Evolutionary conservation across 768 basidiomycete species (phyloP).

Genomic region (Tricholoma furcatifolium): DNA sequence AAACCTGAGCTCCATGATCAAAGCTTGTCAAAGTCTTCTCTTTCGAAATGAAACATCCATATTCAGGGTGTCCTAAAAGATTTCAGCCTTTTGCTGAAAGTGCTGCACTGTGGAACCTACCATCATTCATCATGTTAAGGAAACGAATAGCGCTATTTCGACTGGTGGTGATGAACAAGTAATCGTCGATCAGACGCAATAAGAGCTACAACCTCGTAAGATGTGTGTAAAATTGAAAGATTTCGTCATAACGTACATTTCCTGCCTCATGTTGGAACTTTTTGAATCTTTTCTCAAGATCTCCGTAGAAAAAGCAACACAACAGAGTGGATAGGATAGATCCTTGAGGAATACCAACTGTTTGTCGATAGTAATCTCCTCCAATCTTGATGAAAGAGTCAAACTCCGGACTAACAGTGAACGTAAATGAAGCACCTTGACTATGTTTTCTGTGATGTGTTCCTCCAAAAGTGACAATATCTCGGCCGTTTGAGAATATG

Average conservation of each 20-base stretch:
- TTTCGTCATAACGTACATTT: constrained; percentile 51
- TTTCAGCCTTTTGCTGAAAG: neutral
- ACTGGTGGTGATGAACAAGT: constrained; percentile 81
- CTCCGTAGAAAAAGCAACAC: constrained; percentile 93
- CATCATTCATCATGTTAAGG: constrained; percentile 72
- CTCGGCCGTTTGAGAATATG: constrained; percentile 48
- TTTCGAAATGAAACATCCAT: constrained; percentile 86
- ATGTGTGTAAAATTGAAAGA: neutral
- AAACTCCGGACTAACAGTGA: neutral
- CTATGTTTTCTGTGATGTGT: constrained; percentile 90
- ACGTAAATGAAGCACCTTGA: constrained; percentile 57
- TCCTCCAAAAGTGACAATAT: constrained; percentile 78
- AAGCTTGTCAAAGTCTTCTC: constrained; percentile 93
- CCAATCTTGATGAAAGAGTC: constrained; percentile 60
- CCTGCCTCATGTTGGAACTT: constrained; percentile 53
- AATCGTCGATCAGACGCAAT: constrained; percentile 91
- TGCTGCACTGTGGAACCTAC: constrained; percentile 28
- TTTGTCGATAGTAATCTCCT: constrained; percentile 77
- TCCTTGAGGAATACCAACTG: constrained; percentile 96
- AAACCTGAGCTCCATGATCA: constrained; percentile 52
- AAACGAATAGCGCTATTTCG: constrained; percentile 61
- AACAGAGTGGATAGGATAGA: constrained; percentile 93
- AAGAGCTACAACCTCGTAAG: constrained; percentile 49
- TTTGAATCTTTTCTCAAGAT: constrained; percentile 67
- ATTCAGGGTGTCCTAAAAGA: constrained; percentile 79